These are phyloP conservation scores for Vitis hybrid DNA, from an alignment of 177 flowering plant genomes.

Conservation along the genomic window DNA sequence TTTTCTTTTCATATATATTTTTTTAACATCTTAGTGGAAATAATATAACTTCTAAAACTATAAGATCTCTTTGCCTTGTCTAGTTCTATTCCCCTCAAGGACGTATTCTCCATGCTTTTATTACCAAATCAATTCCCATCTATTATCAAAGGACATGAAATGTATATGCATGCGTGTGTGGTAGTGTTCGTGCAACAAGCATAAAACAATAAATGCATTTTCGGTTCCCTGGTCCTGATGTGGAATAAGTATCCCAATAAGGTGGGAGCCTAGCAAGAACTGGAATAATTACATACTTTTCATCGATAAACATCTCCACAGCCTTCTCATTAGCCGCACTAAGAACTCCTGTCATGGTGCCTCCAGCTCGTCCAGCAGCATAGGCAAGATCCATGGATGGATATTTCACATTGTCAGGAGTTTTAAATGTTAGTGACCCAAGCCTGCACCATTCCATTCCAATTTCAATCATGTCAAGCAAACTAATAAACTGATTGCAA, in stretches of 20 bases:
- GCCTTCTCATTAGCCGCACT: constrained; percentile 99
- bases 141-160: not conserved
- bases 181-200: no score
- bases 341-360: constrained; percentile 99
- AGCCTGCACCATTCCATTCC: constrained; percentile 49
- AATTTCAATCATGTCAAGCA: not conserved
- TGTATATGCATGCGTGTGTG: no score
- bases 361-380: constrained; percentile 98
- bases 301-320: constrained; percentile 91
- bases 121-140: no score
- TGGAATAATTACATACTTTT: constrained; percentile 51
- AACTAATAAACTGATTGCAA: not conserved
- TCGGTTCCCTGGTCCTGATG: no score
- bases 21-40: no score
- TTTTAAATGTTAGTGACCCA: constrained; percentile 84
- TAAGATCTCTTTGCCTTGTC: no score
- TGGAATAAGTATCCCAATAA: no score
- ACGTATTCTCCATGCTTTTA: no score
- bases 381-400: constrained; percentile 98
- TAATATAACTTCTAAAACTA: no score
- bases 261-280: not conserved
- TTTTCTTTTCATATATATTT: no score
- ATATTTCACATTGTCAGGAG: constrained; percentile 92
- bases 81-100: no score
- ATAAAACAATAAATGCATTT: no score